phyloP scores from a whole-genome alignment of 257 asterid species.

The Rehmannia glutinosa region DNA sequence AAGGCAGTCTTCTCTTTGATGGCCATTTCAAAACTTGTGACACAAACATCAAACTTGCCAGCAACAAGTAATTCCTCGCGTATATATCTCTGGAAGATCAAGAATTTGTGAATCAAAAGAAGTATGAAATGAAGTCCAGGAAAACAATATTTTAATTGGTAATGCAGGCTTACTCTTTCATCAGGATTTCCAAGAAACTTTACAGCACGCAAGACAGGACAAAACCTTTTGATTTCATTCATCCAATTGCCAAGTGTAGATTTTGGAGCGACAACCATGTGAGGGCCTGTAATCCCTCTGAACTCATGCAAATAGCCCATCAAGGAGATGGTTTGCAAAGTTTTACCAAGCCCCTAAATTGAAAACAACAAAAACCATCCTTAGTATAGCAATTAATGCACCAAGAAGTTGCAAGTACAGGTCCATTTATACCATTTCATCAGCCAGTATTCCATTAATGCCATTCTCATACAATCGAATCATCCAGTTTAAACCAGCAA shows the following conservation, averaged over 20 bases:
- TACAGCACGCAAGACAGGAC: conserved; percentile 87
- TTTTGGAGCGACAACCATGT: conserved; percentile 99
- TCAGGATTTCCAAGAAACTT: conserved; percentile 98
- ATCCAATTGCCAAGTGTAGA: conserved; percentile 99
- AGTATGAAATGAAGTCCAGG: background rate
- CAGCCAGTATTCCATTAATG: conserved; percentile 97
- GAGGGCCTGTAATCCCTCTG: conserved; percentile 98
- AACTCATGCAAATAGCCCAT: conserved; percentile 92
- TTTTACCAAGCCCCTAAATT: conserved; percentile 90
- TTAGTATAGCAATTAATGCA: conserved; percentile 1
- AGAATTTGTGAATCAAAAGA: background rate
- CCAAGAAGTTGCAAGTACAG: background rate
- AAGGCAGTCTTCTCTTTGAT: conserved; percentile 81
- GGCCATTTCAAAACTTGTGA: conserved; percentile 99
- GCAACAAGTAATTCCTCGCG: conserved; percentile 96
- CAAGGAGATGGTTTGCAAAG: conserved; percentile 95
- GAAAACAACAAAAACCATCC: conserved; percentile 6
- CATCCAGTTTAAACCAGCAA: conserved; percentile 98
- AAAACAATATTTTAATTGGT: conserved; percentile 4
- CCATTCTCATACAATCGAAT: conserved; percentile 97
- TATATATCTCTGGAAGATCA: conserved; percentile 58
- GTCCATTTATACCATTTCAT: conserved; percentile 73
- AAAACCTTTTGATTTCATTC: conserved; percentile 96
- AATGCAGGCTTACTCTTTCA: conserved; percentile 68
- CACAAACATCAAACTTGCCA: conserved; percentile 96